These are phyloP conservation scores for Cladosporium sp. DNA, from an alignment of 2,329 filamentous ascomycete species.

Conservation along the genomic window DNA sequence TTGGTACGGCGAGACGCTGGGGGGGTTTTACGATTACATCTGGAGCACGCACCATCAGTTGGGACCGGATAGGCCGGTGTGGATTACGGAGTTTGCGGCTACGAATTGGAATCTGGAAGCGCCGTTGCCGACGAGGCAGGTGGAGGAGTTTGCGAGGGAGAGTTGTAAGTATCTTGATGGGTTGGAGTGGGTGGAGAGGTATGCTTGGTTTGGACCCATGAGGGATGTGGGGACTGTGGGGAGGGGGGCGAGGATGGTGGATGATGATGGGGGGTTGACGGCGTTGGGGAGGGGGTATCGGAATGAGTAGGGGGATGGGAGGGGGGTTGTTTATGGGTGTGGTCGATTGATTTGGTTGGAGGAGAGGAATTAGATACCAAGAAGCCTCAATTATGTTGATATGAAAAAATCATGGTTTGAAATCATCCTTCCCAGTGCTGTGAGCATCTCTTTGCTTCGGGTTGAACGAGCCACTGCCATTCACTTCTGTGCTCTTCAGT, in stretches of 20 bases:
- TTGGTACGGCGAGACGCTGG: conserved; percentile 29
- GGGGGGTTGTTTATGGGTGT: neutral
- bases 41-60: conserved; percentile 28
- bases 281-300: conserved; percentile 28
- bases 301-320: conserved; percentile 18
- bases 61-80: conserved; percentile 25
- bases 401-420: too few species aligned
- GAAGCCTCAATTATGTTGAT: too few species aligned
- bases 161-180: conserved; percentile 28
- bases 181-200: conserved; percentile 31
- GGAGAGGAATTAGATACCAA: too few species aligned
- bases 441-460: too few species aligned
- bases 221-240: conserved; percentile 29
- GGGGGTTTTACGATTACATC: conserved; percentile 31
- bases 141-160: conserved; percentile 26
- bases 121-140: conserved; percentile 25
- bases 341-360: neutral
- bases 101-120: conserved; percentile 29
- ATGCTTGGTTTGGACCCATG: conserved; percentile 32
- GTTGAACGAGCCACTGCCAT: too few species aligned
- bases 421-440: too few species aligned
- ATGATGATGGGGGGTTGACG: conserved; percentile 28
- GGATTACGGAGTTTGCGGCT: conserved; percentile 30
- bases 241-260: conserved; percentile 26
- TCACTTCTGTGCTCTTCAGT: too few species aligned